Evolutionary conservation across 805 yeast species (phyloP), one percentile per base, ranked within the genome.

Genomic region (Metschnikowia colocasiae): DNA sequence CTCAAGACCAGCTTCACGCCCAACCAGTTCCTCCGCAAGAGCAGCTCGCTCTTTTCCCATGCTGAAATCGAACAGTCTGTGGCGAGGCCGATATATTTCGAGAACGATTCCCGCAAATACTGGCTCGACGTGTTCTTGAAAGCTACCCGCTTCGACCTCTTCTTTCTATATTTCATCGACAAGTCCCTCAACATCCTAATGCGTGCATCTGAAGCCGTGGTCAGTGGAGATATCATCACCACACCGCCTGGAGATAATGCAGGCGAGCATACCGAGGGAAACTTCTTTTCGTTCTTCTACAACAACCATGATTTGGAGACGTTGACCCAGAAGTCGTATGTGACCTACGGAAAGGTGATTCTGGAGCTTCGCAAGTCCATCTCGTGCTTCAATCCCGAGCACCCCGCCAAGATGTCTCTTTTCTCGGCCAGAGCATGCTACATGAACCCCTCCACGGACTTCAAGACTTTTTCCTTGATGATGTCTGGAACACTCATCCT

Each of bases 81-180:
- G 18, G 39, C 18, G 32, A 45, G 56, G 1, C 71, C 73, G 1
- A 58, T 64, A 1, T 67, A 70, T 67, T 45, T 46, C 13, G 51
- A 56, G 15, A 40, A 48, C 6, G 58, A 57, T 40, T 54, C 51
- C 18, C 52, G 57, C 27, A 42, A 35, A 19, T 56, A 71, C 37
- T 71, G 75, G 75, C 49, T 54, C n/a, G 46, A 59, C 0, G 47
- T 69, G 20, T 64, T 63, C 47, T 56, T 62, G 39, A 63, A 61
- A 39, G 59, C 67, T 16, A 57, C 59, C 3, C 53, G 58, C 4
- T 54, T 67, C 35, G 59, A 65, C 30, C 56, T 67, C 7, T 69
- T 68, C 46, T 65, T 63, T 50, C 59, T 62, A 2, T 71, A 69
- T 48, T 63, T 71, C 49, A 62, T 71, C 54, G 75, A 71, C 45